Evolutionary conservation across 345 rosid species (phyloP).

Genomic region (Pugionium cornutum): DNA sequence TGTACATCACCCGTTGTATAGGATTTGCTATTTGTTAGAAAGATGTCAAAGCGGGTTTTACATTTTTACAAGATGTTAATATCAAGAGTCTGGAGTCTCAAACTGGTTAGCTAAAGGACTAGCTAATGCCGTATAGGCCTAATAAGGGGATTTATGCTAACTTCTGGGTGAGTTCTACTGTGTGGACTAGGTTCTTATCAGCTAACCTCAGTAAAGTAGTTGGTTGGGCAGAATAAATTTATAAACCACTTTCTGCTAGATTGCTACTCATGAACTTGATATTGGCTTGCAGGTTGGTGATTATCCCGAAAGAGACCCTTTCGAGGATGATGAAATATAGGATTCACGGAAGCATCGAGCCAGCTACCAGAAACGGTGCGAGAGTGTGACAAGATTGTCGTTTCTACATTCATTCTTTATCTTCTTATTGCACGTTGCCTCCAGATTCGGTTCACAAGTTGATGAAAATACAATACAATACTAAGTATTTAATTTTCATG

Average conservation of each 20-base stretch:
- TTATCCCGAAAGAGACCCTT: constrained; percentile 81
- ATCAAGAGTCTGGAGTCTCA: constrained; percentile 16
- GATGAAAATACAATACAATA: constrained; percentile 23
- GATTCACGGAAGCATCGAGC: constrained; percentile 10
- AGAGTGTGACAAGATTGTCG: constrained; percentile 20
- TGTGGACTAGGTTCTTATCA: constrained; percentile 7
- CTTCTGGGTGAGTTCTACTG: constrained; percentile 7
- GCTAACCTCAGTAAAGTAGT: background rate
- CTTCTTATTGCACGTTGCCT: constrained; percentile 5
- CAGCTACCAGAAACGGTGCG: background rate
- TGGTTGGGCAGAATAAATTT: background rate
- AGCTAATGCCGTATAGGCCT: constrained; percentile 1
- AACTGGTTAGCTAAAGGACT: constrained; percentile 11
- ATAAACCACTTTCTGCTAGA: background rate
- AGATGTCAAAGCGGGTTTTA: background rate
- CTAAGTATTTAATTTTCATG: constrained; percentile 6
- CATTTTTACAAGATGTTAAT: background rate
- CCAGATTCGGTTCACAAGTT: constrained; percentile 23
- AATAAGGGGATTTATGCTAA: background rate
- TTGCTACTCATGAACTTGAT: constrained; percentile 3
- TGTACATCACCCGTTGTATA: background rate
- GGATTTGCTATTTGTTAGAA: constrained; percentile 7
- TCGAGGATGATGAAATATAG: constrained; percentile 82
- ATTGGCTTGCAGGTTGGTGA: constrained; percentile 71
- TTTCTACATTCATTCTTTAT: constrained; percentile 19